Percentiles rank a stretch among this genome's conserved stretches.
phyloP scores from a whole-genome alignment of 768 basidiomycete genomes.

The Russula sp. region DNA sequence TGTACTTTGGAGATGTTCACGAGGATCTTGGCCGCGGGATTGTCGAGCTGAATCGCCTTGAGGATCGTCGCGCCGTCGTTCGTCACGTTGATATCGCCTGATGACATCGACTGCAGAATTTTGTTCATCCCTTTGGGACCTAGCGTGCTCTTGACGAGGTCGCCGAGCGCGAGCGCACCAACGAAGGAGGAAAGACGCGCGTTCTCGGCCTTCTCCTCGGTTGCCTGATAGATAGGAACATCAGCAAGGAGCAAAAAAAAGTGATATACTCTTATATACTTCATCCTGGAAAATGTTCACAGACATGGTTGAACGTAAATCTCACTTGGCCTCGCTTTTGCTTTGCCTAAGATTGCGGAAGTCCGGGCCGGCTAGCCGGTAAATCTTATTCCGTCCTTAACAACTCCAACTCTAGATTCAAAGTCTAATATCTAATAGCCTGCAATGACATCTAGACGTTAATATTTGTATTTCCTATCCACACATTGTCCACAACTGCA shows the following conservation, averaged over 20 bases:
- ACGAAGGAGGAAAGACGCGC: conserved; percentile 97
- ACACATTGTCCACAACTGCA: no score
- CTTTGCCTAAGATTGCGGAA: no score
- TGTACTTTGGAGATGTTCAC: conserved; percentile 99
- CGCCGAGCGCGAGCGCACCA: conserved; percentile 93
- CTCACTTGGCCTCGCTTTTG: no score
- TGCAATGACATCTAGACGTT: no score
- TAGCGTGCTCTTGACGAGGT: conserved; percentile 96
- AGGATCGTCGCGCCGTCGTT: conserved; percentile 99
- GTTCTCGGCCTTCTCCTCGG: conserved; percentile 95
- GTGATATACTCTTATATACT: conserved; percentile 29
- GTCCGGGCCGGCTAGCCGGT: no score
- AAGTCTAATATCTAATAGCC: no score
- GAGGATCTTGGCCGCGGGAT: conserved; percentile 97
- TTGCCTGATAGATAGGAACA: conserved; percentile 43
- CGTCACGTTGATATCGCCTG: conserved; percentile 91
- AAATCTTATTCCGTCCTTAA: no score
- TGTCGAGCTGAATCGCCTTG: conserved; percentile 95
- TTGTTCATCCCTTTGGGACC: conserved; percentile 99
- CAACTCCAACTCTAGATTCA: no score
- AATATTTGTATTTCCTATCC: no score
- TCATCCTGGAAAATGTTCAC: conserved; percentile 67
- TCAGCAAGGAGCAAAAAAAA: background rate
- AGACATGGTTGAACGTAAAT: conserved; percentile 41
- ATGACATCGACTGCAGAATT: conserved; percentile 87